Base-by-base conservation (phyloP, 75 land plant genomes). In the Selaginella tamariscina region DNA sequence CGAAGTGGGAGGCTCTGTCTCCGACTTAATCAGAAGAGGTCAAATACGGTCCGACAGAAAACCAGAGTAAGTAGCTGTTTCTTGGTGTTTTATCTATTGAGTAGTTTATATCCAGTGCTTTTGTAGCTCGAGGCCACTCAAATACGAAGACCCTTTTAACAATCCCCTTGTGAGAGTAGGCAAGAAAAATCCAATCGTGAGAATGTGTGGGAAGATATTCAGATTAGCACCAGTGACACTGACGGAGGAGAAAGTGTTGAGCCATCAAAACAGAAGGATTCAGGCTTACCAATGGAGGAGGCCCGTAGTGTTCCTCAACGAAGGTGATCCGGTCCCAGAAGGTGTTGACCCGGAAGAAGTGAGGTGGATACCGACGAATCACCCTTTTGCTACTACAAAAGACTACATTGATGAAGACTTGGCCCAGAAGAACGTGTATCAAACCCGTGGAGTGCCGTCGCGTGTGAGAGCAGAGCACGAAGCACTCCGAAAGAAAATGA, bases 271-370 rank as follows among this genome's bases (percentile, higher is more conserved):
- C 70, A 82, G 97, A 79, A 84, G 97, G 66, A 78, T 91, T 1
- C 89, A 88, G 32, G 97, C 97, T 29, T 91, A 91, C 54, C 82
- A 84, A 64, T 91, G 97, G 97, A 91, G 85, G 74, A 82, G 97
- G 69, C 97, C 97, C 1, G 82, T 80, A 0, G 68, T 86, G 0
- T 91, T 91, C 68, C 80, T 91, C 15, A 86, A 80, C 63, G 97
- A 91, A 79, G 97, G 97, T 33, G 97, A 91, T 31, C 72, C 82
- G 0, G 39, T 91, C 1, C 97, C 97, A 54, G 79, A 84, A 30
- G 84, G 87, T 77, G 85, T 88, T 65, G 97, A 91, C 67, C 97
- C 97, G 30, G 97, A 86, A 55, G 82, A 89, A 39, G 68, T 91
- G 21, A 78, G 97, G 64, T 91, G 97, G 97, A 91, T 91, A 56